Evolutionary conservation across 495 filamentous ascomycete genomes (phyloP), one percentile per base, ranked within the genome.

Genomic region (Amphirosellinia nigrospora): DNA sequence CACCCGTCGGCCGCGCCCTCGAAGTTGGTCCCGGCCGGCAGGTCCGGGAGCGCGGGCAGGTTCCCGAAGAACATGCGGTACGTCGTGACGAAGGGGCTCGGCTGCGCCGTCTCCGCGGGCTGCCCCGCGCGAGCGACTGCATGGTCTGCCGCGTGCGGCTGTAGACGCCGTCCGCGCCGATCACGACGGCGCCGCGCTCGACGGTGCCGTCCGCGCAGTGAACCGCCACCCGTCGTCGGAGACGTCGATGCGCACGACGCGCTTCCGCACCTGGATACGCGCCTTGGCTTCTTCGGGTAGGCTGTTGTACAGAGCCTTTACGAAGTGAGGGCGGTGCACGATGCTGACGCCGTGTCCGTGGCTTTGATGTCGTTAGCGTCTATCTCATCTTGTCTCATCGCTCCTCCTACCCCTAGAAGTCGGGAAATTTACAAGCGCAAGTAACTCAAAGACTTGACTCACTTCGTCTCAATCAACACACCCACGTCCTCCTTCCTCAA

Each of bases 141-240:
- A 87, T 80, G 58, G 78, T 78, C 21, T 80, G 71, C 4, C 85
- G 80, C 13, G 82, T 78, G 9, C 79, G 77, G 58, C 81, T 84
- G 71, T 85, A 81, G 38, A 85, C 81, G 23, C 87, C 86, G 71
- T 88, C 87, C 15, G 81, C 83, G 5, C 86, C 87, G 26, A 88
- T 74, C 34, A 89, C 81, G 39, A 88, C 76, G 64, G 79, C 79
- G 4, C 87, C 87, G 10, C 70, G 55, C 63, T 79, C 78, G 3
- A 75, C 56, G 28, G 74, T 72, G 1, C 86, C 86, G 67, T 86
- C 82, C 13, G 75, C 59, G 70, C 81, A 83, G 64, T 68, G 53
- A 21, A 82, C 80, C 19, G 55, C 46, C 0, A 80, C 81, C 2
- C 74, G n/a, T 76, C 65, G 15, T 73, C 72, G 19, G 68, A 66